phyloP scores from a whole-genome alignment of 257 asterid genomes.

The Striga asiatica region DNA sequence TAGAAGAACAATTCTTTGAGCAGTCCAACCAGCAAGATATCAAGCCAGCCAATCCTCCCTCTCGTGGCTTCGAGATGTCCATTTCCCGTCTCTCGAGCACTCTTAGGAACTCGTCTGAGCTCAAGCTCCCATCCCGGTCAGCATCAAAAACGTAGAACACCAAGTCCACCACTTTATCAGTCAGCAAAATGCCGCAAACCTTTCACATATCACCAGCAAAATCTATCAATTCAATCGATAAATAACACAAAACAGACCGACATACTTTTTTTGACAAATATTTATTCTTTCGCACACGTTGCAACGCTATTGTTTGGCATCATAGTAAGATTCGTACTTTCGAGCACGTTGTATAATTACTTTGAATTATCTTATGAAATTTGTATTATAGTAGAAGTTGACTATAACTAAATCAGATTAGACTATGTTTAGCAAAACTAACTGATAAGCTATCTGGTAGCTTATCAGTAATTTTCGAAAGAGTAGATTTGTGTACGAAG shows the following conservation, averaged over 20 bases:
- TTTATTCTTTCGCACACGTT: too few relatives aligned
- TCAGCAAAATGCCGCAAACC: constrained; percentile 79
- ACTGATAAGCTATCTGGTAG: too few relatives aligned
- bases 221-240: background rate
- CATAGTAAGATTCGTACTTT: too few relatives aligned
- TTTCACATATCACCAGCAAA: constrained; percentile 13
- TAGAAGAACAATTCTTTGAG: constrained; percentile 33
- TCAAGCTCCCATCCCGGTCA: constrained; percentile 60
- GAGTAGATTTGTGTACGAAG: too few relatives aligned
- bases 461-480: too few relatives aligned
- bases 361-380: too few relatives aligned
- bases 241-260: background rate
- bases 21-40: constrained; percentile 54
- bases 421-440: too few relatives aligned
- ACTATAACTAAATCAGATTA: too few relatives aligned
- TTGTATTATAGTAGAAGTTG: too few relatives aligned
- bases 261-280: too few relatives aligned
- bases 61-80: constrained; percentile 31
- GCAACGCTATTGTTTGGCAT: too few relatives aligned
- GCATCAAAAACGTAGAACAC: constrained; percentile 62
- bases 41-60: constrained; percentile 37
- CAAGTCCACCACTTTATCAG: constrained; percentile 54
- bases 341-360: too few relatives aligned
- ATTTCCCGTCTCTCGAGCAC: constrained; percentile 55
- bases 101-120: constrained; percentile 71